Evolutionary conservation across 805 yeast species (phyloP).

Genomic region (Candida succiphila): DNA sequence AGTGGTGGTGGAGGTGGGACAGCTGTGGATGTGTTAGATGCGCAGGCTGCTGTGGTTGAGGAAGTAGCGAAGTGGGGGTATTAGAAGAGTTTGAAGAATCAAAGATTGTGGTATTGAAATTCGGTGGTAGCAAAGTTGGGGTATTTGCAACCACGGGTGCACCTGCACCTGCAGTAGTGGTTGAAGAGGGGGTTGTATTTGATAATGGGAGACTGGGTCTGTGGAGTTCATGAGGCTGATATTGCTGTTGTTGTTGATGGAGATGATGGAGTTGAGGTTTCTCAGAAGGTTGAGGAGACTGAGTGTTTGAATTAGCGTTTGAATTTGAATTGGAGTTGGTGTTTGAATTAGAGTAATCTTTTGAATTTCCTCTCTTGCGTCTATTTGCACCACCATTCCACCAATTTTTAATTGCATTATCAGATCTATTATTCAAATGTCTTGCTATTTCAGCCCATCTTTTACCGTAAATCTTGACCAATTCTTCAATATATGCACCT

Average conservation of each 20-base stretch:
- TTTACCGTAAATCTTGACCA: constrained; percentile 74
- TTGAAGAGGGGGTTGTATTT: too few species aligned
- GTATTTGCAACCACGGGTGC: too few species aligned
- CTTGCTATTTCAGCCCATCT: constrained; percentile 93
- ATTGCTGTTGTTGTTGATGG: constrained; percentile 3
- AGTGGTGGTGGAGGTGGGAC: constrained; percentile 6
- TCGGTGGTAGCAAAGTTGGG: too few species aligned
- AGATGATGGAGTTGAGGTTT: constrained; percentile 5
- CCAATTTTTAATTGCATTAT: constrained; percentile 90
- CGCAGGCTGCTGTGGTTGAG: too few species aligned
- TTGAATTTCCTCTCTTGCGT: constrained; percentile 41
- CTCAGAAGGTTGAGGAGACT: constrained; percentile 5
- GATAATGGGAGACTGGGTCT: too few species aligned
- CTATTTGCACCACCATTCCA: constrained; percentile 94
- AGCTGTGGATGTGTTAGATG: too few species aligned
- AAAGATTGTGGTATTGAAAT: too few species aligned
- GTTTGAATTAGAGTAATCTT: background rate
- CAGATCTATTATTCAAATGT: constrained; percentile 79
- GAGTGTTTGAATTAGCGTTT: constrained; percentile 3
- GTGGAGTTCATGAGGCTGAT: constrained; percentile 5
- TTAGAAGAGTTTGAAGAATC: too few species aligned
- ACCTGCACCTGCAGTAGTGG: too few species aligned
- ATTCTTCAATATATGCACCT: constrained; percentile 69
- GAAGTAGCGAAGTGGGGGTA: too few species aligned
- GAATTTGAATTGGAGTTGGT: constrained; percentile 1